A percentile compares a stretch with the other conserved stretches of the same genome.
Conservation (phyloP, 805 yeast species). For the Metschnikowia colocasiae region DNA sequence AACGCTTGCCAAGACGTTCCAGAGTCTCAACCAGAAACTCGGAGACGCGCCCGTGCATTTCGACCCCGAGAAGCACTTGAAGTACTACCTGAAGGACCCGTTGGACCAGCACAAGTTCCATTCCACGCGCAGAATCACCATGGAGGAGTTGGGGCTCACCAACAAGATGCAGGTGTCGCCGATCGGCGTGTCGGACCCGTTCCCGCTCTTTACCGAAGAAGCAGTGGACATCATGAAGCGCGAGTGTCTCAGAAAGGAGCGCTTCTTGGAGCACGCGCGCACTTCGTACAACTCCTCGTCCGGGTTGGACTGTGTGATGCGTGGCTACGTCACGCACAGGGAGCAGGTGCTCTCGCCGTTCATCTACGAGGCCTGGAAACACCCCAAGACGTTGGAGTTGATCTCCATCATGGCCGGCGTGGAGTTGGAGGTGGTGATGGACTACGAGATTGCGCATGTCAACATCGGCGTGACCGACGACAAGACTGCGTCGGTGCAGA, state of each 20-base stretch:
- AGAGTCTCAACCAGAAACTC: conserved; percentile 8
- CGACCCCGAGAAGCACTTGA: conserved; percentile 36
- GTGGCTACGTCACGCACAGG: conserved; percentile 47
- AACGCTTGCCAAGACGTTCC: conserved; percentile 12
- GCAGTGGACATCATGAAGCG: conserved; percentile 57
- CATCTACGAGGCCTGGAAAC: conserved; percentile 54
- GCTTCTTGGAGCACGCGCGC: conserved; percentile 44
- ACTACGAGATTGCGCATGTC: conserved; percentile 53
- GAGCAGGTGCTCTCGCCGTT: conserved; percentile 42
- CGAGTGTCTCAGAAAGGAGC: conserved; percentile 48
- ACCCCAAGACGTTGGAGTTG: conserved; percentile 53
- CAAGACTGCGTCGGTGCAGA: conserved; percentile 31
- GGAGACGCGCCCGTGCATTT: conserved; percentile 20
- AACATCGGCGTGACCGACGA: conserved; percentile 46
- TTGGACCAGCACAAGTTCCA: conserved; percentile 36
- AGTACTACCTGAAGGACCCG: conserved; percentile 25
- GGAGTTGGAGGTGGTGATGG: conserved; percentile 52
- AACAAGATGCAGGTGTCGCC: conserved; percentile 47
- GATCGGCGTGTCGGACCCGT: conserved; percentile 57
- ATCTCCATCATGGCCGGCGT: conserved; percentile 58
- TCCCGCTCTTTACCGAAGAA: conserved; percentile 58
- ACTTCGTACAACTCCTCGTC: conserved; percentile 41
- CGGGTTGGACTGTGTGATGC: conserved; percentile 46
- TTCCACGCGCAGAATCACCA: conserved; percentile 35
- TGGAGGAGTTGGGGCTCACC: conserved; percentile 49